These are phyloP conservation scores for Penicillium sp. DNA, from an alignment of 2,329 filamentous ascomycete species.

Conservation along the genomic window DNA sequence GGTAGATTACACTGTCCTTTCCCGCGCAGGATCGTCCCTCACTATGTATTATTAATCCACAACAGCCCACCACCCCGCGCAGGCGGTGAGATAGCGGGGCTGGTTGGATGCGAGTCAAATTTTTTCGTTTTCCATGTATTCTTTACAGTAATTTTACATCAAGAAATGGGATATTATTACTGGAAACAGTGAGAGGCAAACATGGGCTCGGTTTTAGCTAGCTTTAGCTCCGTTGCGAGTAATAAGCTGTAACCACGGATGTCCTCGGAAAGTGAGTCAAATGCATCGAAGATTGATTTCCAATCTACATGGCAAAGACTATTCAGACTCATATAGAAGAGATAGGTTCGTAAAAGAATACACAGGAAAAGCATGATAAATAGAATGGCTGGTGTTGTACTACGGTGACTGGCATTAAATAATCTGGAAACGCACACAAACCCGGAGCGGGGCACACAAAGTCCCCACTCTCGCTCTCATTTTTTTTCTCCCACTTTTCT, in stretches of 20 bases:
- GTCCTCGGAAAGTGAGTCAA: neutral
- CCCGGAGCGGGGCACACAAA: slow-evolving; percentile 17
- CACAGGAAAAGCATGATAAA: neutral
- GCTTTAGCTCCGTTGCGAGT: neutral
- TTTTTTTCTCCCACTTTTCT: slow-evolving; percentile 31
- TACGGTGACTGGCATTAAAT: neutral
- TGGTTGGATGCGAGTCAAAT: neutral
- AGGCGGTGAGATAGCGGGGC: slow-evolving; percentile 20
- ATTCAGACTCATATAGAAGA: neutral
- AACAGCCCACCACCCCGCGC: slow-evolving; percentile 1
- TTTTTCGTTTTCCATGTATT: neutral
- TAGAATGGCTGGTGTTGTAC: neutral
- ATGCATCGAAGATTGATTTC: neutral
- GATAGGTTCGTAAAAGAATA: neutral
- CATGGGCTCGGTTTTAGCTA: neutral
- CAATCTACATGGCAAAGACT: neutral
- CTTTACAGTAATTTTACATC: neutral
- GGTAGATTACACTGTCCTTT: neutral
- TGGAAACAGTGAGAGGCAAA: neutral
- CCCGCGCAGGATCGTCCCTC: neutral
- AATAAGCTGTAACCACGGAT: slow-evolving; percentile 12
- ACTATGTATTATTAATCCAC: slow-evolving; percentile 15
- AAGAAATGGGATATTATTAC: neutral
- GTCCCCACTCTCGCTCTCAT: slow-evolving; percentile 28
- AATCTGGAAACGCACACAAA: slow-evolving; percentile 21